Conservation (phyloP, 139 green algal genomes). For the Volvox africanus region DNA sequence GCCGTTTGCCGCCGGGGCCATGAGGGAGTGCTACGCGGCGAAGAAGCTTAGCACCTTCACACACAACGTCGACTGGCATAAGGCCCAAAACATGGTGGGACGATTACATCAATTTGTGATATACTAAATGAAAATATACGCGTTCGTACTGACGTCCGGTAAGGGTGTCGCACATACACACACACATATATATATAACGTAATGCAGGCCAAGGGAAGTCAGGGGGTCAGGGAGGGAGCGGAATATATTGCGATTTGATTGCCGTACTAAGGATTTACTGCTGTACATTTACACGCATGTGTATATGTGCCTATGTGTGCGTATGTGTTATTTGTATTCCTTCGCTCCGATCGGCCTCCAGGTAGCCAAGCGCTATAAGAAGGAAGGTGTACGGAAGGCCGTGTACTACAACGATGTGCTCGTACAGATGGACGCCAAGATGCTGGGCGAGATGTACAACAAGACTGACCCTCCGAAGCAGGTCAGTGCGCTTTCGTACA, state of each 20-base stretch:
- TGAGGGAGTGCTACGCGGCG: slow-evolving; percentile 72
- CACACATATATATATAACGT: no score
- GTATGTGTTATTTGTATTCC: no score
- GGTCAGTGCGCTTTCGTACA: not conserved
- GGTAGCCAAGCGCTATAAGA: slow-evolving; percentile 68
- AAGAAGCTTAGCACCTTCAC: slow-evolving; percentile 69
- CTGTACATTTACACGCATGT: no score
- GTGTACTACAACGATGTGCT: slow-evolving; percentile 59
- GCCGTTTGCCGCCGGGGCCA: slow-evolving; percentile 70
- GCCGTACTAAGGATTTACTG: no score
- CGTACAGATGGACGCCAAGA: slow-evolving; percentile 71
- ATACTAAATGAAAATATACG: no score
- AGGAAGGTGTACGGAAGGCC: slow-evolving; percentile 32
- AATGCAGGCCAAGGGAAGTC: no score
- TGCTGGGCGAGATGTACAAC: slow-evolving; percentile 68
- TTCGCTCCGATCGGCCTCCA: not conserved
- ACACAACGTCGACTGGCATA: slow-evolving; percentile 35
- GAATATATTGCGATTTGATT: no score
- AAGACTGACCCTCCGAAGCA: slow-evolving; percentile 61
- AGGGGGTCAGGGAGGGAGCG: no score
- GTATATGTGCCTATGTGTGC: no score
- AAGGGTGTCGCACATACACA: no score
- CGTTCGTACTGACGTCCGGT: no score
- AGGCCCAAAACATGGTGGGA: slow-evolving; percentile 45
- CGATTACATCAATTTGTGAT: not conserved